phyloP scores from a whole-genome alignment of 805 yeast genomes.

The Cyberlindnera sargentensis region DNA sequence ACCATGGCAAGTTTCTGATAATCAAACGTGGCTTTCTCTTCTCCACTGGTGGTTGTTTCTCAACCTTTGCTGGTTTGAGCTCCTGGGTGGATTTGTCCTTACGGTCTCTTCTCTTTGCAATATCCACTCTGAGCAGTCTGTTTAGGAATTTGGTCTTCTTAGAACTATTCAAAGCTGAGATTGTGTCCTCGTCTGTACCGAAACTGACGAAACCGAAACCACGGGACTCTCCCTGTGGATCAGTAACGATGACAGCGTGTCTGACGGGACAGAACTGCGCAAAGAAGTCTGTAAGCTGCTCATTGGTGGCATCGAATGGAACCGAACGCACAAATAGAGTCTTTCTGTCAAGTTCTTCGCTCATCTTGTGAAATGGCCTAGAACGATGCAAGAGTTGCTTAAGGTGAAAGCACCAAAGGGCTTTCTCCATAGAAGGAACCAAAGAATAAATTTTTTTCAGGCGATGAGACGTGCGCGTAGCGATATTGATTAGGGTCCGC shows the following conservation, averaged over 20 bases:
- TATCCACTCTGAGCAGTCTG: slow-evolving; percentile 65
- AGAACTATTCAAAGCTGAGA: slow-evolving; percentile 61
- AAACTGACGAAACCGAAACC: slow-evolving; percentile 97
- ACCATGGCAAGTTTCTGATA: slow-evolving; percentile 93
- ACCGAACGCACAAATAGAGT: slow-evolving; percentile 83
- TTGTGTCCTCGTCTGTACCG: slow-evolving; percentile 76
- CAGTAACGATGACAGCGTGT: slow-evolving; percentile 89
- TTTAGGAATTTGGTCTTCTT: slow-evolving; percentile 61
- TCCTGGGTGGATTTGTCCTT: slow-evolving; percentile 9
- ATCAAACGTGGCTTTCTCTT: slow-evolving; percentile 83
- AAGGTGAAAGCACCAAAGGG: no score
- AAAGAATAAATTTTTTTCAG: background rate
- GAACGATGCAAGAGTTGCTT: no score
- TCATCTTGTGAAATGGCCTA: slow-evolving; percentile 1
- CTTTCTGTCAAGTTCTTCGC: slow-evolving; percentile 28
- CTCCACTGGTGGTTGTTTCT: slow-evolving; percentile 37
- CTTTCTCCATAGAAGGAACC: no score
- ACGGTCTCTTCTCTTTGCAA: slow-evolving; percentile 91
- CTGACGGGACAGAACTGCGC: slow-evolving; percentile 91
- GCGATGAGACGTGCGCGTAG: slow-evolving; percentile 1
- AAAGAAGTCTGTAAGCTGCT: slow-evolving; percentile 75
- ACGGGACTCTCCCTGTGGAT: slow-evolving; percentile 65
- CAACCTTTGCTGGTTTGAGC: background rate
- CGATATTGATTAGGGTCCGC: background rate
- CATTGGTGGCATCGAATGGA: slow-evolving; percentile 75